Base-by-base conservation (phyloP, 306 rosid genomes). In the Gynostemma pentaphyllum region DNA sequence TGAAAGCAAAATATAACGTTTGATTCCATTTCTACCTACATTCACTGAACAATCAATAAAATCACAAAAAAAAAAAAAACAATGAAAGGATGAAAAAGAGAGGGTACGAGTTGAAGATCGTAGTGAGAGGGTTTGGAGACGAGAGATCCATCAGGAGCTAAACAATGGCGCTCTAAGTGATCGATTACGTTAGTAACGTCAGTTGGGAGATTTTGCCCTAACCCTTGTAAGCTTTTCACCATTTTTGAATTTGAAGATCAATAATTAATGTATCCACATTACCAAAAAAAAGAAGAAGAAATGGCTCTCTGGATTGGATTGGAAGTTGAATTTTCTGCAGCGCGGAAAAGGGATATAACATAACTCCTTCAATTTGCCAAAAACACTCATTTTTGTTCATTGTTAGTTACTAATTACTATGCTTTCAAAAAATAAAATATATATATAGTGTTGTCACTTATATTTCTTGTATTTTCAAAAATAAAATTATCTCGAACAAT, bases 91-190 rank as follows among this genome's bases (percentile, higher is more conserved):
- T n/a, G 68, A 51, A 54, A 46, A 69, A 71, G 64, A 71, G 55
- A 28, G 61, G 32, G 15, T 82, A 92, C 97, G 28, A 86, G 74
- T 70, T 79, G 94, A 76, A 88, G 87, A 66, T 92, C 97, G 78
- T 69, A 78, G 81, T 71, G 84, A 34, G 83, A 68, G 48, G 94
- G 81, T 69, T 84, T 86, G 78, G 99, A 85, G 76, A 82, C 85
- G 51, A 94, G 88, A 53, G 97, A 94, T 70, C 85, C 95, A 70
- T 88, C 94, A 52, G 97, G 83, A 64, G 95, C 90, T 77, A 88
- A 76, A 84, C 97, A 86, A 62, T 94, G 89, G 70, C 99, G 99
- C 69, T 85, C 94, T 62, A 88, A 75, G 73, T 86, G 99, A 73
- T 92, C 95, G 44, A 88, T 73, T 63, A 92, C 81, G 47, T 76